Conservation (phyloP, 2,329 filamentous ascomycete species). For the Aspergillus alliaceus region DNA sequence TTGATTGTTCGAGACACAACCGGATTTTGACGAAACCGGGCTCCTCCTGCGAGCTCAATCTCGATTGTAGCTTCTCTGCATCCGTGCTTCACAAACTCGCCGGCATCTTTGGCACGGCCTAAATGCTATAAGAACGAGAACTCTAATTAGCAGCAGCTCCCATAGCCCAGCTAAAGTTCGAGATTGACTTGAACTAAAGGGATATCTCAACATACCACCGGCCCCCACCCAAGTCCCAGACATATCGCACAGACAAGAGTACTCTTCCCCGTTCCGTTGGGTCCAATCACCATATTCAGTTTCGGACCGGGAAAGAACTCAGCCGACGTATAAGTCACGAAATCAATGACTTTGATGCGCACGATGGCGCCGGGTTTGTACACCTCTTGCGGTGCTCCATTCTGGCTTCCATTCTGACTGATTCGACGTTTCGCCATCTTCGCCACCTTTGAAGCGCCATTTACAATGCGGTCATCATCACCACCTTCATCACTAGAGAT, state of each 20-base stretch:
- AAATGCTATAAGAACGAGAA: constrained; percentile 56
- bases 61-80: constrained; percentile 76
- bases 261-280: constrained; percentile 98
- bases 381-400: constrained; percentile 18
- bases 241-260: constrained; percentile 97
- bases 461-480: constrained; percentile 6
- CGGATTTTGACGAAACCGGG: constrained; percentile 61
- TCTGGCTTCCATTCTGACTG: constrained; percentile 3
- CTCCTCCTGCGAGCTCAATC: constrained; percentile 75
- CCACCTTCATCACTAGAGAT: constrained; percentile 14
- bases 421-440: not conserved
- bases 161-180: not conserved
- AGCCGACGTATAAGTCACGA: constrained; percentile 90
- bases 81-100: constrained; percentile 93
- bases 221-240: constrained; percentile 80
- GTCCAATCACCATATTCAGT: constrained; percentile 97
- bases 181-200: not conserved
- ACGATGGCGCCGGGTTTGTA: constrained; percentile 76
- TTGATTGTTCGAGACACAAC: constrained; percentile 75
- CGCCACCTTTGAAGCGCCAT: not conserved
- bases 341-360: constrained; percentile 80
- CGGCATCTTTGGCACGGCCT: constrained; percentile 78
- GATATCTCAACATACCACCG: constrained; percentile 49
- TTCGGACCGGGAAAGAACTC: constrained; percentile 90
- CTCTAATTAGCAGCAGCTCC: not conserved